Conservation (phyloP, 202 grass and related monocot genomes). For the Setaria viridis region DNA sequence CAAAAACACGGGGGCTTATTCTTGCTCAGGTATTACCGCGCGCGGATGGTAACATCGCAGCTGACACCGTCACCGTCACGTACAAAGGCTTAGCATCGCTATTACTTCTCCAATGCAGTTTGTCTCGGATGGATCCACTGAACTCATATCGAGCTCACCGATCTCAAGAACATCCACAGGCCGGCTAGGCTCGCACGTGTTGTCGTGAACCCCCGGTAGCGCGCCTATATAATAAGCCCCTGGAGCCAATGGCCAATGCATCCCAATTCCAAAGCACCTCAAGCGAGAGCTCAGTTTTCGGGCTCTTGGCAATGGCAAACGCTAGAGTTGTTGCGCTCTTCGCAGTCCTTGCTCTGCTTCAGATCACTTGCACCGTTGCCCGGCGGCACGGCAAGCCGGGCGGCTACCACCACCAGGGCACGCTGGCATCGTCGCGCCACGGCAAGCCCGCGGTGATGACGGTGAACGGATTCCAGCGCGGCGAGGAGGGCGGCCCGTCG, state of each 20-base stretch:
- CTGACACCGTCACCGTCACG: neutral
- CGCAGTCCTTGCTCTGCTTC: conserved; percentile 5
- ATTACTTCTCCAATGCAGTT: neutral
- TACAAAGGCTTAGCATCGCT: neutral
- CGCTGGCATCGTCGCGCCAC: too few relatives aligned
- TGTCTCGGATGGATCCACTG: neutral
- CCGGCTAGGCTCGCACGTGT: neutral
- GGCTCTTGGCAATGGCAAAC: neutral
- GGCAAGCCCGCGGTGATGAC: conserved; percentile 28
- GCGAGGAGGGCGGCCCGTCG: conserved; percentile 8
- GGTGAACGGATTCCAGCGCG: conserved; percentile 39
- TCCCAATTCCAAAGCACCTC: neutral
- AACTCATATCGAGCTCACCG: neutral
- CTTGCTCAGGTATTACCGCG: neutral
- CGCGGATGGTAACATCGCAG: neutral
- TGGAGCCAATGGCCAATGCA: neutral
- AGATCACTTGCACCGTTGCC: neutral
- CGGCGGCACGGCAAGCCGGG: neutral
- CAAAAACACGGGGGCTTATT: neutral
- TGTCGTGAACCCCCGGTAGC: neutral
- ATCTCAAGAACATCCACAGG: neutral
- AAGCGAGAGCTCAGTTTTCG: neutral
- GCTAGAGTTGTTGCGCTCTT: neutral
- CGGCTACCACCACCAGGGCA: too few relatives aligned
- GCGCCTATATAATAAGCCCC: neutral